Evolutionary conservation across 177 flowering plant genomes (phyloP), one percentile per base, ranked within the genome.

Genomic region (Vitis hybrid): DNA sequence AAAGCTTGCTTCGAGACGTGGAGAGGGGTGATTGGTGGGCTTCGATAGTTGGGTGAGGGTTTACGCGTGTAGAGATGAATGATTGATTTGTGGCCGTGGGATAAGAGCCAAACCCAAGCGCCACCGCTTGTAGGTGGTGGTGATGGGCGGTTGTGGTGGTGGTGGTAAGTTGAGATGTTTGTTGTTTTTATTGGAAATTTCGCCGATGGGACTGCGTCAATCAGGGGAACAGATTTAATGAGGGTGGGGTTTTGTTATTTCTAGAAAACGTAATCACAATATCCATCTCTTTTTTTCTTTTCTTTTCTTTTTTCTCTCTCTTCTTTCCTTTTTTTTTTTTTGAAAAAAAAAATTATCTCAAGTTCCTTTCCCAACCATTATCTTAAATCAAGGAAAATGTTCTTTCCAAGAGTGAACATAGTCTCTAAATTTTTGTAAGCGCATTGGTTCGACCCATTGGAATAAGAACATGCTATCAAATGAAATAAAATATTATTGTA

Each of bases 161-260:
- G 46, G 46, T 40, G 46, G 46, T 5, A 0, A 5, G 46, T 40
- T 40, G 46, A 40, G 46, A 40, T 40, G 8, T 40, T 40, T 40
- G 46, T 6, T 7, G 46, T 46, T 50, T 35, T 64, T 73, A 21
- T 65, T 4, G 79, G 79, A 21, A 76, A 58, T 67, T 71, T 72
- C 46, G 78, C 27, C 2, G 59, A 67, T 61, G 30, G 56, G 79
- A 71, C 52, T 76, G 79, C 73, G 73, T 60, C 76, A 70, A 66
- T 24, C n/a, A 15, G 68, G 73, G 79, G 52, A 76, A 72, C 79
- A 77, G 58, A 1, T 7, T 35, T 57, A 27, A 27, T 54, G 17
- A 19, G 27, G 11, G 56, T n/a, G n/a, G 57, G 66, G 2, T 8
- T 11, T 14, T 6, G 19, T 60, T 11, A 7, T 11, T 35, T 60